Evolutionary conservation across 2,329 filamentous ascomycete genomes (phyloP).

Genomic region (Paramyrothecium roridum): DNA sequence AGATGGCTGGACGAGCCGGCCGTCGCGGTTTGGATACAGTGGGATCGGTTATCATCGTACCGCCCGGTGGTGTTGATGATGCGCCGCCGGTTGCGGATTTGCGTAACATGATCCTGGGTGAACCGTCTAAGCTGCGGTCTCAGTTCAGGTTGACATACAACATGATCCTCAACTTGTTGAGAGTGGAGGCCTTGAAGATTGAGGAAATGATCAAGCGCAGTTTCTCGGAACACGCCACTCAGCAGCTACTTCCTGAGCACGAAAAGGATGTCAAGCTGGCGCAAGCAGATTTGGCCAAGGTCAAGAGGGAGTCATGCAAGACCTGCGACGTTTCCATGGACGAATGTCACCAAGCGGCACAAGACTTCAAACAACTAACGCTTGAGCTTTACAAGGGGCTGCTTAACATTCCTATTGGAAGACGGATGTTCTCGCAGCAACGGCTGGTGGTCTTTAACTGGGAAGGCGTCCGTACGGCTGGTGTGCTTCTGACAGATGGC

Average conservation of each 20-base stretch:
- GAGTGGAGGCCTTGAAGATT: constrained; percentile 95
- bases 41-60: constrained; percentile 91
- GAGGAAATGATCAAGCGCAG: constrained; percentile 99
- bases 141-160: constrained; percentile 98
- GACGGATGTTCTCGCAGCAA: constrained; percentile 72
- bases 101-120: constrained; percentile 91
- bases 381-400: constrained; percentile 74
- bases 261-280: constrained; percentile 92
- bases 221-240: constrained; percentile 97
- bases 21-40: constrained; percentile 89
- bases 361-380: constrained; percentile 78
- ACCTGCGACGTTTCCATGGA: constrained; percentile 81
- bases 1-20: constrained; percentile 95
- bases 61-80: constrained; percentile 74
- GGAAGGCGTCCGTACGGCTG: constrained; percentile 78
- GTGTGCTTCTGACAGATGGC: constrained; percentile 76
- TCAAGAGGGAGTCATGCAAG: constrained; percentile 80
- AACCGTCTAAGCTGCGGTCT: constrained; percentile 90
- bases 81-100: constrained; percentile 81
- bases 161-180: constrained; percentile 95
- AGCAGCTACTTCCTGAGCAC: constrained; percentile 89
- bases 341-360: constrained; percentile 74
- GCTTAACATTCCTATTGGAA: constrained; percentile 76
- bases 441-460: constrained; percentile 81
- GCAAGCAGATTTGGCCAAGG: constrained; percentile 85